Percentiles rank a stretch among this genome's conserved stretches.
These are phyloP conservation scores for Solanum hybrid DNA, from an alignment of 305 asterid species.

Conservation along the genomic window DNA sequence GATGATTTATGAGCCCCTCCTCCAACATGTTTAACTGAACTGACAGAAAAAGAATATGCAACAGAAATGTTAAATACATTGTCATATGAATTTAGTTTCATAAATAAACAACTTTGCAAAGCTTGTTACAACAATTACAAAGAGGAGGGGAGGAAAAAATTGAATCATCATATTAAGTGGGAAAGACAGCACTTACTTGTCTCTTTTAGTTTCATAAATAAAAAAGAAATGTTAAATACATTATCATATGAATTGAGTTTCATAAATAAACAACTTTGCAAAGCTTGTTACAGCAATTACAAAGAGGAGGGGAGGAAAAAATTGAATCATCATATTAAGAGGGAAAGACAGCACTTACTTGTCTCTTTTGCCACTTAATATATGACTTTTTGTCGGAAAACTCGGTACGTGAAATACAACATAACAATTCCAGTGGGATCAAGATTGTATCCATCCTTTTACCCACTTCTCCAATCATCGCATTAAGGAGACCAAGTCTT, in stretches of 20 bases:
- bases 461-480: slow-evolving; percentile 91
- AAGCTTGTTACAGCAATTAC: slow-evolving; percentile 1
- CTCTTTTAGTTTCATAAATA: no score
- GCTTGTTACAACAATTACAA: not conserved
- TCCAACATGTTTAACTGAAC: slow-evolving; percentile 95
- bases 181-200: slow-evolving; percentile 20
- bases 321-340: not conserved
- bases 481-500: slow-evolving; percentile 80
- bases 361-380: slow-evolving; percentile 10
- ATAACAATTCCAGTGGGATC: slow-evolving; percentile 80
- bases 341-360: slow-evolving; percentile 25
- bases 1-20: slow-evolving; percentile 90
- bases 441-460: slow-evolving; percentile 90
- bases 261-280: not conserved
- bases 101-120: not conserved
- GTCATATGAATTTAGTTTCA: not conserved
- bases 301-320: not conserved
- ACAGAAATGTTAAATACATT: slow-evolving; percentile 10
- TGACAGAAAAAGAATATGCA: slow-evolving; percentile 48
- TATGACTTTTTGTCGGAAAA: slow-evolving; percentile 60
- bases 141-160: not conserved
- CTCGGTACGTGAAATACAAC: slow-evolving; percentile 88
- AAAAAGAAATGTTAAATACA: slow-evolving; percentile 7
- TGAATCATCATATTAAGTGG: not conserved
- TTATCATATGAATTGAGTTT: not conserved